Evolutionary conservation across 2,329 filamentous ascomycete species (phyloP).

Genomic region (Pyrenochaeta sp.): DNA sequence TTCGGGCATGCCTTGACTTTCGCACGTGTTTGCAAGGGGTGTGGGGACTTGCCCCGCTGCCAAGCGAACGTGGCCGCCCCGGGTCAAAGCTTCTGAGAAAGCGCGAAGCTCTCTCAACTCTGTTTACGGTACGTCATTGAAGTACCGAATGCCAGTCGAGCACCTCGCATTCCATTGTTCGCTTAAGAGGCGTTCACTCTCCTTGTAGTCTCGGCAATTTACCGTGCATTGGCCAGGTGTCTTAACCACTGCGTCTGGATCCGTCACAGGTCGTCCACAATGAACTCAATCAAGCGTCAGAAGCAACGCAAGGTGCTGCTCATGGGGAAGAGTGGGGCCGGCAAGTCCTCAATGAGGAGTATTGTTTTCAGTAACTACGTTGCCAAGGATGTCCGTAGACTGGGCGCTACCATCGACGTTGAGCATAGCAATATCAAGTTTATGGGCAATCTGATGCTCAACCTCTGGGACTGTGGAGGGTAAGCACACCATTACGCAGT

Average conservation of each 20-base stretch:
- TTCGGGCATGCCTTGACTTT: not conserved
- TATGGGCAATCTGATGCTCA: conserved; percentile 94
- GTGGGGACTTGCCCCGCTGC: conserved; percentile 16
- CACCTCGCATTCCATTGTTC: conserved; percentile 4
- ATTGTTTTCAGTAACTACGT: conserved; percentile 99
- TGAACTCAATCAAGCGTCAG: conserved; percentile 56
- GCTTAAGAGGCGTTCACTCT: not conserved
- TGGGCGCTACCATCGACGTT: conserved; percentile 97
- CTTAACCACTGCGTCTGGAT: not conserved
- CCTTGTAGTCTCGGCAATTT: not conserved
- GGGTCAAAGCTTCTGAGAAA: conserved; percentile 12
- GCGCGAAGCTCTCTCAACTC: not conserved
- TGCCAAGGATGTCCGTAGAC: conserved; percentile 88
- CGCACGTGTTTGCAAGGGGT: conserved; percentile 9
- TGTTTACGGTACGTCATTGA: conserved; percentile 27
- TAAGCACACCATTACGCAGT: conserved; percentile 48
- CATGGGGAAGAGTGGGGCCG: conserved; percentile 93
- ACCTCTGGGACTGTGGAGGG: conserved; percentile 98
- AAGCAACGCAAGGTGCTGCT: conserved; percentile 64
- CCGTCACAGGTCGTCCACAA: conserved; percentile 15
- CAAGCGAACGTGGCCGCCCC: conserved; percentile 10
- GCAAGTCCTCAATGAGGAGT: conserved; percentile 97
- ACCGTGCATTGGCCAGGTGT: not conserved
- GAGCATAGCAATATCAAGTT: conserved; percentile 99
- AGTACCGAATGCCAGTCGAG: not conserved